phyloP scores from a whole-genome alignment of 2,329 filamentous ascomycete species.

The Pyrenochaeta sp. region DNA sequence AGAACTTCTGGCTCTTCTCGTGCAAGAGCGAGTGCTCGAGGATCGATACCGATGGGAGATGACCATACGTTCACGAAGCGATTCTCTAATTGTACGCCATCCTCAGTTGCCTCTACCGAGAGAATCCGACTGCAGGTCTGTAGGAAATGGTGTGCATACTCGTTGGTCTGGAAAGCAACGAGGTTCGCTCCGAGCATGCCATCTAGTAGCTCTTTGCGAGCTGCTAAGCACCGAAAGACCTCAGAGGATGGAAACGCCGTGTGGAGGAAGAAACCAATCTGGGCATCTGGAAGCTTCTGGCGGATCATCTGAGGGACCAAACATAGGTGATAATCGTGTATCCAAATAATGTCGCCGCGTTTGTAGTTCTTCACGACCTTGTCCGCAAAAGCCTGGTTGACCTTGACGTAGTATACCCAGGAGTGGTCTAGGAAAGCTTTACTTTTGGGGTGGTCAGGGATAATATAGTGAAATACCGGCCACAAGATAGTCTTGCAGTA shows the following conservation, averaged over 20 bases:
- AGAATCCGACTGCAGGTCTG: constrained; percentile 94
- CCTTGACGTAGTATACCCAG: constrained; percentile 90
- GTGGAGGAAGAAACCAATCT: constrained; percentile 96
- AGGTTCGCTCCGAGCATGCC: constrained; percentile 94
- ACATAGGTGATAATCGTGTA: constrained; percentile 94
- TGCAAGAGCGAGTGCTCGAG: constrained; percentile 74
- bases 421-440: constrained; percentile 98
- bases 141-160: constrained; percentile 93
- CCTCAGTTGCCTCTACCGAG: constrained; percentile 85
- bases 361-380: constrained; percentile 93
- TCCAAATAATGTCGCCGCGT: constrained; percentile 89
- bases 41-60: constrained; percentile 90
- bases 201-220: constrained; percentile 85
- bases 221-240: constrained; percentile 90
- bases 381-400: constrained; percentile 94
- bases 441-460: constrained; percentile 96
- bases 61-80: constrained; percentile 90
- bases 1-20: constrained; percentile 76
- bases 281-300: constrained; percentile 87
- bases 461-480: constrained; percentile 98
- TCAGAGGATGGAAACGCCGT: constrained; percentile 96
- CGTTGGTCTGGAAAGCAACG: constrained; percentile 90
- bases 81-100: constrained; percentile 90
- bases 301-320: constrained; percentile 90
- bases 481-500: constrained; percentile 98